A percentile compares a stretch with the other conserved stretches of the same genome.
Evolutionary conservation across 2,329 filamentous ascomycete genomes (phyloP).

Genomic region (Nigrograna mackinnonii): DNA sequence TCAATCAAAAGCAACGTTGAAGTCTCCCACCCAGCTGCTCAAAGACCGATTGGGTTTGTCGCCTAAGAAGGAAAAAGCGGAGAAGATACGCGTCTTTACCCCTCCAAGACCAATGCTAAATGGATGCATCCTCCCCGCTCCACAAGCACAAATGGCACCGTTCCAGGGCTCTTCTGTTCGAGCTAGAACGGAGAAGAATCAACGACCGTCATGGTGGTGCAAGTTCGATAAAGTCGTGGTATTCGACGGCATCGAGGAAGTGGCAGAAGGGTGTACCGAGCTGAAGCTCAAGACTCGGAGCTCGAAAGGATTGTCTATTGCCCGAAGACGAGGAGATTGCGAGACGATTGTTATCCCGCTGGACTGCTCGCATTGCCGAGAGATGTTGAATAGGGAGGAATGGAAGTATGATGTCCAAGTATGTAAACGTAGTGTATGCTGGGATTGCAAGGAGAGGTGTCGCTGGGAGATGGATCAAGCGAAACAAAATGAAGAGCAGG

Average conservation of each 20-base stretch:
- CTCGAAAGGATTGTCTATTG: constrained; percentile 34
- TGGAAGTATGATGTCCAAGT: constrained; percentile 40
- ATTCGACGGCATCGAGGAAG: constrained; percentile 28
- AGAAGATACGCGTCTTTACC: constrained; percentile 26
- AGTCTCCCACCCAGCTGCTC: constrained; percentile 35
- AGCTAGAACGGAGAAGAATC: constrained; percentile 23
- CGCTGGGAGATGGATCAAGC: constrained; percentile 31
- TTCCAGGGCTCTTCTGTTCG: constrained; percentile 31
- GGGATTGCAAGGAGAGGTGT: constrained; percentile 37
- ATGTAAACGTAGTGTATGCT: constrained; percentile 35
- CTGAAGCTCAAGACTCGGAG: constrained; percentile 24
- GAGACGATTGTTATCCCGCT: constrained; percentile 36
- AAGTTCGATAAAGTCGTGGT: constrained; percentile 38
- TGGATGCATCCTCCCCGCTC: constrained; percentile 33
- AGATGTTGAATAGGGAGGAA: constrained; percentile 35
- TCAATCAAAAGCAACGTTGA: constrained; percentile 28
- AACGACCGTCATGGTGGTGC: constrained; percentile 38
- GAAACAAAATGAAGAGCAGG: constrained; percentile 11
- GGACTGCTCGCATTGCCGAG: constrained; percentile 33
- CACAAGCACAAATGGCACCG: constrained; percentile 17
- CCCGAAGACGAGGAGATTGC: constrained; percentile 26
- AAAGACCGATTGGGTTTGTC: constrained; percentile 30
- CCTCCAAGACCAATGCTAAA: constrained; percentile 26
- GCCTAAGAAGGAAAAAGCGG: constrained; percentile 19
- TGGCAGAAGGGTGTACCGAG: not conserved